Evolutionary conservation across 257 asterid species (phyloP).

Genomic region (Salvia splendens): DNA sequence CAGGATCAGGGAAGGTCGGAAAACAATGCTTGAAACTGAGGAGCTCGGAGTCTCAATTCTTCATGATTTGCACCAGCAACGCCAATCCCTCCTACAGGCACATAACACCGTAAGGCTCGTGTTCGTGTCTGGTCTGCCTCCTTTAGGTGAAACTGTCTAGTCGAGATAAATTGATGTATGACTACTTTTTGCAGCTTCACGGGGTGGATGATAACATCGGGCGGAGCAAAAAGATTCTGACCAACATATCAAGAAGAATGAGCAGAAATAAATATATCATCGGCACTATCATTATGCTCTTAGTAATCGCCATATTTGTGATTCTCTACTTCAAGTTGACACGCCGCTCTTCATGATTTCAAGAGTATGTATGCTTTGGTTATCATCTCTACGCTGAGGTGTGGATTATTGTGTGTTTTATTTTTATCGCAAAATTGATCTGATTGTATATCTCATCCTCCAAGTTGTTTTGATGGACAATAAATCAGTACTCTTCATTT

Average conservation of each 20-base stretch:
- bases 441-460: background rate
- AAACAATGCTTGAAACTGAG: conserved; percentile 55
- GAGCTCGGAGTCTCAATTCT: conserved; percentile 69
- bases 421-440: background rate
- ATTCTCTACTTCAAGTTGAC: conserved; percentile 70
- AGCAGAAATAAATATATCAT: conserved; percentile 73
- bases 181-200: conserved; percentile 52
- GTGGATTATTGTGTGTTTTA: background rate
- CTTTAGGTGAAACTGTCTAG: background rate
- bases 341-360: conserved; percentile 38
- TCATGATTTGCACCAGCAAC: conserved; percentile 66
- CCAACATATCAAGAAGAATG: conserved; percentile 75
- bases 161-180: background rate
- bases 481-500: too few species aligned
- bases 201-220: conserved; percentile 79
- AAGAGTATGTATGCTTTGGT: background rate
- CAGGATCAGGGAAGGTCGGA: conserved; percentile 54
- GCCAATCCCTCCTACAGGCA: conserved; percentile 61
- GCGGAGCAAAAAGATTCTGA: conserved; percentile 69
- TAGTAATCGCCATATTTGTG: conserved; percentile 54
- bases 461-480: too few species aligned
- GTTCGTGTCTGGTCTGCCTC: background rate
- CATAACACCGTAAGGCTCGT: conserved; percentile 40
- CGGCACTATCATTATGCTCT: conserved; percentile 47
- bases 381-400: background rate